Base-by-base conservation (phyloP, 2,329 filamentous ascomycete genomes). In the Aspergillus persii region DNA sequence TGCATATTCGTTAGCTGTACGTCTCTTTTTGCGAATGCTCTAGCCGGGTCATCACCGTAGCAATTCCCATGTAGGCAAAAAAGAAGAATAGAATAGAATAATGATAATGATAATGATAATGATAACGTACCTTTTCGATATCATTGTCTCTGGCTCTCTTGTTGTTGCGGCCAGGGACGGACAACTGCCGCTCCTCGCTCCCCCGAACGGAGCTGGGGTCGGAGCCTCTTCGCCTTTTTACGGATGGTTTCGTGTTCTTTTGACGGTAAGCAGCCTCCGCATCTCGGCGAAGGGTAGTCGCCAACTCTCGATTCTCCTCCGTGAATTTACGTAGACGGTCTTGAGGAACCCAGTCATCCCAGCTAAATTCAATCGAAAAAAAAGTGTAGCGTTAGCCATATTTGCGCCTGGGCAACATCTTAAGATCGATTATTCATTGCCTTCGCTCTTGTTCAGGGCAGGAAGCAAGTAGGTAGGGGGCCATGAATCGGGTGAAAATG, bases 341-440 rank as follows among this genome's bases (percentile, higher is more conserved):
- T 76, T 92, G 88, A 26, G 91, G 86, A 49, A 98, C 95, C 94
- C 94, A 98, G 79, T 99, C 95, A 79, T 99, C 95, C 95, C 95
- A 99, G 63, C 88, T 90, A 71, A 64, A 63, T 54, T 53, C 31
- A 47, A 6, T 26, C 18, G 18, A 27, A 26, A 47, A 26, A 47
- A 47, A 23, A 47, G 9, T 47, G 44, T 8, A 23, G 18, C 4
- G 44, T 47, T 47, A 47, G 44, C 12, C 8, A 26, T 8, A 11
- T 47, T 7, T 23, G n/a, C 36, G 15, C 12, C 4, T 41, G 36
- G 15, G 36, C 5, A 41, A 41, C 36, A 15, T 41, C 1, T 36
- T 9, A 36, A 36, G 15, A 36, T 4, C 8, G 2, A 23, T 23
- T 12, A 12, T 36, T 12, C 36, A n/a, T n/a, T 41, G 15, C 11